These are phyloP conservation scores for Aspergillus pseudoterreus DNA, from an alignment of 2,329 filamentous ascomycete species.

Conservation along the genomic window DNA sequence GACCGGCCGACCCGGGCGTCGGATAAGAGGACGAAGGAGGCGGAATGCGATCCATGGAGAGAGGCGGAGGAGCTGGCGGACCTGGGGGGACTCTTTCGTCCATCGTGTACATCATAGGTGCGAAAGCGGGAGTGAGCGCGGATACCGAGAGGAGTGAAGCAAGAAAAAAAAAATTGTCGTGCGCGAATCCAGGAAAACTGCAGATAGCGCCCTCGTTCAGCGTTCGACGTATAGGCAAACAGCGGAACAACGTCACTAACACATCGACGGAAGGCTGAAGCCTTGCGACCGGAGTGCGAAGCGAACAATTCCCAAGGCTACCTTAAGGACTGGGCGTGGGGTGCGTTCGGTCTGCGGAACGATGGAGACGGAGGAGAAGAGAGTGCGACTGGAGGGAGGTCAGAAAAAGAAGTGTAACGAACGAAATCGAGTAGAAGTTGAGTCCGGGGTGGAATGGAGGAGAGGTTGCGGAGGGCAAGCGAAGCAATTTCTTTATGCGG, in stretches of 20 bases:
- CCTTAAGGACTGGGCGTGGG: not conserved
- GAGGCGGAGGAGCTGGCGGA: conserved; percentile 33
- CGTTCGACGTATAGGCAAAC: no score
- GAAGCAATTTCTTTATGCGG: not conserved
- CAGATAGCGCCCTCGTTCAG: no score
- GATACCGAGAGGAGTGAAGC: not conserved
- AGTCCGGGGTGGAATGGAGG: not conserved
- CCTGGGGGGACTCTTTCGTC: conserved; percentile 35
- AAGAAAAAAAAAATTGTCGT: not conserved
- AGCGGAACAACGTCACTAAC: no score
- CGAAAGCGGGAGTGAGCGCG: conserved; percentile 15
- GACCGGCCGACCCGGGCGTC: conserved; percentile 29
- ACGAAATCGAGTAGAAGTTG: not conserved
- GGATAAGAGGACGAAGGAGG: conserved; percentile 33
- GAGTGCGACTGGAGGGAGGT: not conserved
- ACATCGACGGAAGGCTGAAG: no score
- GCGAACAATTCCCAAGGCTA: no score
- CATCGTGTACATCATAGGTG: conserved; percentile 32
- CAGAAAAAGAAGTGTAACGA: not conserved
- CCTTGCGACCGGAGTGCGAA: no score
- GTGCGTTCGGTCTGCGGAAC: not conserved
- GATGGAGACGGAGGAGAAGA: not conserved
- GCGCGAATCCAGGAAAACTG: no score
- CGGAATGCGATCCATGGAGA: conserved; percentile 40
- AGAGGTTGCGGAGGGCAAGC: not conserved